Base-by-base conservation (phyloP, 2,329 filamentous ascomycete species). In the Fusarium tanahbumbuense region DNA sequence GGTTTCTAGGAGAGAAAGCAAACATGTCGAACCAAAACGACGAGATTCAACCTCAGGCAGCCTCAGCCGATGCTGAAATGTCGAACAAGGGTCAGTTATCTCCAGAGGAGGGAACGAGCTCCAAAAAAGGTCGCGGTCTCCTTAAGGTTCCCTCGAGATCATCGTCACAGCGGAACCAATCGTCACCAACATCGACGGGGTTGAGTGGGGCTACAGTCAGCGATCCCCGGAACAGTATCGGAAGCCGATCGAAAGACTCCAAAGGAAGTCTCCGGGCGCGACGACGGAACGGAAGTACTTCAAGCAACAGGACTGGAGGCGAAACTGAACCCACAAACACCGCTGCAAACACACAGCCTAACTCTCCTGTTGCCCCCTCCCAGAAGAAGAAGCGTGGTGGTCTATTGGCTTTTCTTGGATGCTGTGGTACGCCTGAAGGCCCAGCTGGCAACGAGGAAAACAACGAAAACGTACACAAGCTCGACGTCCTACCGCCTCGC, bases 261-360 rank as follows among this genome's bases (percentile, higher is more conserved):
- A 89, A 86, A 81, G 83, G 85, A 71, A 92, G 89, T 80, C 88
- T 90, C 74, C 81, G 88, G 58, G 89, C 86, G 67, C 84, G 86
- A 71, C 86, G 87, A 75, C 85, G 88, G 75, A 91, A 91, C 81
- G 88, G 88, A 73, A 93, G 90, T 80, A 85, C 88, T 67, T 88
- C 88, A 73, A 92, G 89, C 81, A 89, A 88, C 80, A 84, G 86
- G 76, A 87, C 86, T 68, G 84, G 84, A 75, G 82, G 83, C 73
- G 85, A 83, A 76, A 86, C 84, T 71, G 85, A 85, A 68, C 84
- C 84, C 56, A 83, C 82, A 46, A 84, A 82, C 73, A 84, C 84
- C 8, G 79, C 83, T 34, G 82, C 79, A 67, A 82, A 83, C 63
- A 85, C 86, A 20, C 84, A 85, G 74, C 85, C 85, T 42, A 85